A percentile compares a stretch with the other conserved stretches of the same genome.
These are phyloP conservation scores for Daucus carota DNA, from an alignment of 129 eudicot species.

Conservation along the genomic window DNA sequence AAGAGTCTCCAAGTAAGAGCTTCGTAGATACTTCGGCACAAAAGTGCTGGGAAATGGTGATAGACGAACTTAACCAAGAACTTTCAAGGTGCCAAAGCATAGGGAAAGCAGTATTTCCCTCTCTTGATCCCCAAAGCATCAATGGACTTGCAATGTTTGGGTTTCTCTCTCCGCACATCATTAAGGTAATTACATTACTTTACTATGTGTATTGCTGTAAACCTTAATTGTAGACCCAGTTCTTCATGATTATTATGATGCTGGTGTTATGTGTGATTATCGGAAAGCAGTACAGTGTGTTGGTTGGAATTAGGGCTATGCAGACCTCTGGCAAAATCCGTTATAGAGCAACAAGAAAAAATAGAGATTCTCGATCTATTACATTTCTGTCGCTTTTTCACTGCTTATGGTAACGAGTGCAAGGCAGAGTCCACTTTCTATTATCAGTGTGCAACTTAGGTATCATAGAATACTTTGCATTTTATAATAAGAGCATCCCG, in stretches of 20 bases:
- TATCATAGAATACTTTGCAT: not conserved
- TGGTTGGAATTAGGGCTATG: too few relatives aligned
- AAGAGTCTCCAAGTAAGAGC: conserved; percentile 43
- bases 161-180: conserved; percentile 35
- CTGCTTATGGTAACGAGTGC: too few relatives aligned
- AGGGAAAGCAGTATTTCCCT: conserved; percentile 21
- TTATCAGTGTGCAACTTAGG: not conserved
- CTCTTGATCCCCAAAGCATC: conserved; percentile 27
- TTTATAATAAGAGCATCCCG: not conserved
- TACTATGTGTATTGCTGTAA: not conserved
- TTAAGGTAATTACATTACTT: conserved; percentile 31
- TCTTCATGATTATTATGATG: not conserved
- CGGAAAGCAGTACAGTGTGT: too few relatives aligned
- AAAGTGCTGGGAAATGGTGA: conserved; percentile 59
- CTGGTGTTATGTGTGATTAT: not conserved
- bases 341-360: too few relatives aligned
- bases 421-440: too few relatives aligned
- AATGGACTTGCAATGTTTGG: conserved; percentile 72
- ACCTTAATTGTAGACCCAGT: not conserved
- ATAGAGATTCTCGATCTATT: too few relatives aligned
- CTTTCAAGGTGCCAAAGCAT: conserved; percentile 15
- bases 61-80: conserved; percentile 40
- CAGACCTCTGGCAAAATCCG: too few relatives aligned
- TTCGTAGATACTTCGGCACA: conserved; percentile 42
- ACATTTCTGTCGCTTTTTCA: too few relatives aligned